These are phyloP conservation scores for Lipomyces orientalis DNA, from an alignment of 805 yeast genomes.

Conservation along the genomic window DNA sequence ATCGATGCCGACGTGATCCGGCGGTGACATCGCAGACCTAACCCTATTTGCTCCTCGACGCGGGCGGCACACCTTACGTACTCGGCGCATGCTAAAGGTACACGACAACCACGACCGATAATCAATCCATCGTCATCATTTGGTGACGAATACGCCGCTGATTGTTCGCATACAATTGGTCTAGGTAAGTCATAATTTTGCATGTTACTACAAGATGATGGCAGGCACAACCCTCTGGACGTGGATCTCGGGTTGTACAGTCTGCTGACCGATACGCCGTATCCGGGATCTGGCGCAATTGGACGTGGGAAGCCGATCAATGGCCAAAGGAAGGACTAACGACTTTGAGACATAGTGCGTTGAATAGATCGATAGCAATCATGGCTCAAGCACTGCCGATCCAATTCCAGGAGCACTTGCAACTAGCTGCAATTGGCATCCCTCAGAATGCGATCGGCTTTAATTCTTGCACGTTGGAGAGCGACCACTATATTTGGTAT, in stretches of 20 bases:
- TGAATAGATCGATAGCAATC: not conserved
- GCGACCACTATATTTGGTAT: constrained; percentile 87
- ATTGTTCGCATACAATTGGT: not conserved
- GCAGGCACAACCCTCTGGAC: not conserved
- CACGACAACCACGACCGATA: not conserved
- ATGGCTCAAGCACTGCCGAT: constrained; percentile 76
- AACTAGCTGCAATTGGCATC: constrained; percentile 84
- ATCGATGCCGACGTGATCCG: too few relatives aligned
- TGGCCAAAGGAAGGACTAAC: not conserved
- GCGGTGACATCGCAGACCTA: too few relatives aligned
- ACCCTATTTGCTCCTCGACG: too few relatives aligned
- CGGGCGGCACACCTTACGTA: too few relatives aligned
- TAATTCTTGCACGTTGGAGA: constrained; percentile 91
- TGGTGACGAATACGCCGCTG: not conserved
- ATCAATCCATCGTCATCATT: not conserved
- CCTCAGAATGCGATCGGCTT: constrained; percentile 85
- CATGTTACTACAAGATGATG: not conserved
- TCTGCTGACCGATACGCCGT: not conserved
- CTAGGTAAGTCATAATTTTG: not conserved
- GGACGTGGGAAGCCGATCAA: not conserved
- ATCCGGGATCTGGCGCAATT: not conserved
- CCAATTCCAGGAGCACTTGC: constrained; percentile 94
- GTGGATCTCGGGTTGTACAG: not conserved
- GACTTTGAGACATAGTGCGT: not conserved
- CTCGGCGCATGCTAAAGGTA: too few relatives aligned